Evolutionary conservation across 1,284 basidiomycete species (phyloP), one percentile per base, ranked within the genome.

Genomic region (Tilletiopsis washingtonensis): DNA sequence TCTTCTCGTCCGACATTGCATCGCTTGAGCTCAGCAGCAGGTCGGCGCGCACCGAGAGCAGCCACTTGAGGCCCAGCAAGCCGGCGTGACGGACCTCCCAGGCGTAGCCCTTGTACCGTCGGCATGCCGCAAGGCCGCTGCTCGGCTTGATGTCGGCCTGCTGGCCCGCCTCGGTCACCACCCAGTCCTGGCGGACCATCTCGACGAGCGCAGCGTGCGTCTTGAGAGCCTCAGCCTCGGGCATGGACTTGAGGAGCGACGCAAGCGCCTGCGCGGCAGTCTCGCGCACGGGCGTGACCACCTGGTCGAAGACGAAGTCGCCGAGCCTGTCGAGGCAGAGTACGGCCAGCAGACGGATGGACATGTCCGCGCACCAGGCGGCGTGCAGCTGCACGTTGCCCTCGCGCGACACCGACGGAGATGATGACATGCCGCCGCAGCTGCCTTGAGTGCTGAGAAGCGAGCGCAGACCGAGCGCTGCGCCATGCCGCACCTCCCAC

Each of bases 21-120:
- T 17, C 12, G 32, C 32, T 34, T 34, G 12, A 34, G 26, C 38
- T 43, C 2, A 49, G 48, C 54, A 97, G 83, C 26, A 94, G 75
- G 70, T 94, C 90, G 47, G 79, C 81, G 61, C 91, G 78, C 21
- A 97, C 91, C 11, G 91, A 91, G 25, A 98, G 91, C 74, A 97
- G 88, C 73, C 98, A 98, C 76, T 94, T 96, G 74, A 99, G 83
- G 0, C 94, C 94, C 3, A 98, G 80, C 47, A 99, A 76, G 26
- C 94, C 94, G 2, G 94, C 93, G 76, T 99, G 94, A 43, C 94
- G 80, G 44, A 98, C 86, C 75, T 98, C 90, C 94, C 94, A 99
- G 4, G 91, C 82, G 74, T 94, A 90, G 39, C 73, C 75, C 45
- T 74, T 69, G 34, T 69, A 63, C 53, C 76, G 74, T 62, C 69